phyloP scores from a whole-genome alignment of 2,329 filamentous ascomycete species.

The Metarhizium brunneum region DNA sequence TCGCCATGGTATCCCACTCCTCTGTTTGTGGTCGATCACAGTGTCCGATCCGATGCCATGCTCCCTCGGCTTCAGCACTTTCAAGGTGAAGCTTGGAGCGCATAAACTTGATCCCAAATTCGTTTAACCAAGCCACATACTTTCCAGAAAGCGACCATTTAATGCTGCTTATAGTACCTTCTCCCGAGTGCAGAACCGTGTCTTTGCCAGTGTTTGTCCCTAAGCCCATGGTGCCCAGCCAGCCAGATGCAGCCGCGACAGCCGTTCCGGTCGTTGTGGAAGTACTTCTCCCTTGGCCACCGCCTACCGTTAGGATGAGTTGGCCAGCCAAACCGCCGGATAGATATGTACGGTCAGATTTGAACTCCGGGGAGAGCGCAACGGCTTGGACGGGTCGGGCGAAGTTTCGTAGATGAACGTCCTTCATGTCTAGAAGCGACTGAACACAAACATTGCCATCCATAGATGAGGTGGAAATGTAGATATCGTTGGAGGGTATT shows the following conservation, averaged over 20 bases:
- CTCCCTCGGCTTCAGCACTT: constrained; percentile 64
- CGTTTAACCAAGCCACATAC: constrained; percentile 92
- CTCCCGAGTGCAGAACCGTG: constrained; percentile 79
- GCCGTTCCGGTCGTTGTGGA: constrained; percentile 81
- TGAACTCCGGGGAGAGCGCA: constrained; percentile 91
- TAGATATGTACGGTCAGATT: constrained; percentile 76
- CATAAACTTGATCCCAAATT: constrained; percentile 98
- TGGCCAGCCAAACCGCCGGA: constrained; percentile 86
- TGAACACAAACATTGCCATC: constrained; percentile 93
- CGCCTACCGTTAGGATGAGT: constrained; percentile 77
- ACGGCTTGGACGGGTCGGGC: constrained; percentile 86
- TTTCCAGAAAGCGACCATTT: constrained; percentile 92
- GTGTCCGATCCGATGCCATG: constrained; percentile 92
- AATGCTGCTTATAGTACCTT: constrained; percentile 83
- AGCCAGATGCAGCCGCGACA: constrained; percentile 75
- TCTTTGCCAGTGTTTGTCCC: constrained; percentile 74
- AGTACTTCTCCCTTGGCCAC: constrained; percentile 69
- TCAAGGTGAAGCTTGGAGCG: constrained; percentile 77
- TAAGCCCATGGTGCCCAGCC: constrained; percentile 82
- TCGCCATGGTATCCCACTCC: constrained; percentile 92
- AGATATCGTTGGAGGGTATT: constrained; percentile 80
- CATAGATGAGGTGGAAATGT: constrained; percentile 87
- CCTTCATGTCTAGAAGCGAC: constrained; percentile 76
- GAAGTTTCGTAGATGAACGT: constrained; percentile 89
- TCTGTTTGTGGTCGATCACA: constrained; percentile 79